Percentiles rank a stretch among this genome's conserved stretches.
Evolutionary conservation across 2,329 filamentous ascomycete species (phyloP).

Genomic region (Beauveria caledonica): DNA sequence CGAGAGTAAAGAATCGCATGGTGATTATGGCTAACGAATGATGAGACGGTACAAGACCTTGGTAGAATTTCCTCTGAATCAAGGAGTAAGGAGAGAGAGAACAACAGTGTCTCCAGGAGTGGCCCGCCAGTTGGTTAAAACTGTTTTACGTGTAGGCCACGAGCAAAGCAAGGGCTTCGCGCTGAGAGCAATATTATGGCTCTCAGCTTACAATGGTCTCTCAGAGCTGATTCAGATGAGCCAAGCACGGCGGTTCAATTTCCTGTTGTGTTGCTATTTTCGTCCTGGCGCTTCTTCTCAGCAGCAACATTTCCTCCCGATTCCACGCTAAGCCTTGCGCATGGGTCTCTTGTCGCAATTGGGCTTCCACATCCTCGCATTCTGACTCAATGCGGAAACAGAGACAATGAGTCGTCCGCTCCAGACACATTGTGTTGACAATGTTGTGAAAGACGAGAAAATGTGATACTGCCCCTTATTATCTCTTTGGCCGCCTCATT

Average conservation of each 20-base stretch:
- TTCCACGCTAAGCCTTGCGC: neutral
- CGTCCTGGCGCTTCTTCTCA: neutral
- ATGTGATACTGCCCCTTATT: neutral
- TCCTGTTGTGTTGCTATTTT: neutral
- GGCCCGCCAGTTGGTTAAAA: neutral
- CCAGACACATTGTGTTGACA: neutral
- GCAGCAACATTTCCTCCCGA: neutral
- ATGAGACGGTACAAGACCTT: neutral
- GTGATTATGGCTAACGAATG: neutral
- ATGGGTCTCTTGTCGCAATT: neutral
- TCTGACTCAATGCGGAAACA: neutral
- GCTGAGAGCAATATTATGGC: neutral
- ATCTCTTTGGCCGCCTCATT: neutral
- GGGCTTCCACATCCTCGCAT: slow-evolving; percentile 5
- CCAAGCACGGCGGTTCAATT: neutral
- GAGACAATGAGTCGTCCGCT: neutral
- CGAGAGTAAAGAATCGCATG: neutral
- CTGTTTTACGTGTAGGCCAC: neutral
- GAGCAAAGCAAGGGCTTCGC: neutral
- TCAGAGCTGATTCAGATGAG: neutral
- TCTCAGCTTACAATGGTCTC: neutral
- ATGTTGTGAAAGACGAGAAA: neutral
- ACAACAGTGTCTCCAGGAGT: neutral
- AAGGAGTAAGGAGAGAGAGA: neutral
- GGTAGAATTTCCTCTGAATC: neutral